Conservation (phyloP, 805 yeast genomes). For the Blastobotrys mokoenaii region DNA sequence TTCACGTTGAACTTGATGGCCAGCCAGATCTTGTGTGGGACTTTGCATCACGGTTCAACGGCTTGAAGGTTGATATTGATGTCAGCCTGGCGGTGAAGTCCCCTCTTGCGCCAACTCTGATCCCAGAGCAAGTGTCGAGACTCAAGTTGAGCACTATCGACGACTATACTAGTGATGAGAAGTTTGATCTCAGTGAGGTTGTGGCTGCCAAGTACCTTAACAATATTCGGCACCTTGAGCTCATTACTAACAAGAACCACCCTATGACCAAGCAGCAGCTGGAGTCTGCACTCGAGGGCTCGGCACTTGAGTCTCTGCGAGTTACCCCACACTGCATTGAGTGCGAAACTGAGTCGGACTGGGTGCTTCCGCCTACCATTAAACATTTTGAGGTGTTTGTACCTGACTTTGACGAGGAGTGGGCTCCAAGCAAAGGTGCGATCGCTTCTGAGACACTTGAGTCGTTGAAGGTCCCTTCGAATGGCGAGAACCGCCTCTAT, state of each 20-base stretch:
- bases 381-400: neutral
- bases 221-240: neutral
- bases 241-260: neutral
- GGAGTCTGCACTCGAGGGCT: neutral
- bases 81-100: neutral
- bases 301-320: neutral
- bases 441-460: neutral
- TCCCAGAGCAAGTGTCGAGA: neutral
- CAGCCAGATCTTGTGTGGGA: neutral
- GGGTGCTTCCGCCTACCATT: neutral
- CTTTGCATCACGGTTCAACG: neutral
- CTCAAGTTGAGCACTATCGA: neutral
- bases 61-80: neutral
- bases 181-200: neutral
- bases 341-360: neutral
- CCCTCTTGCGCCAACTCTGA: neutral
- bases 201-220: neutral
- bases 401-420: neutral
- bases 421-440: neutral
- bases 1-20: neutral
- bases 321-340: slow-evolving; percentile 1
- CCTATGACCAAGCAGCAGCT: slow-evolving; percentile 1
- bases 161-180: neutral
- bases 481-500: neutral
- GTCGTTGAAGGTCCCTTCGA: neutral